phyloP scores from a whole-genome alignment of 2,329 filamentous ascomycete genomes.

The Fusarium sp. region DNA sequence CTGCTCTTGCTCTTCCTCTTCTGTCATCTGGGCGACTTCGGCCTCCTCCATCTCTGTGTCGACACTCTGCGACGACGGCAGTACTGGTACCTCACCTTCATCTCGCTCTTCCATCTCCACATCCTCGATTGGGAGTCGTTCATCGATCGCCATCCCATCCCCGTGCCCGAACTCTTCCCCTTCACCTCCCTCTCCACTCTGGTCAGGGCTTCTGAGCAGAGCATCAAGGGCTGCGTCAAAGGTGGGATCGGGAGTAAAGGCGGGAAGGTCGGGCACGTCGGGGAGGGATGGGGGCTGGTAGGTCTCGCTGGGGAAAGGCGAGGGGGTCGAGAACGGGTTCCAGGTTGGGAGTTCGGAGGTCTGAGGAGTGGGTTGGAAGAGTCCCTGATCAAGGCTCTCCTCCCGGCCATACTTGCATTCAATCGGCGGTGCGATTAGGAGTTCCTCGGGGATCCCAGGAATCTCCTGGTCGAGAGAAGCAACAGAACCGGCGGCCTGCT shows the following conservation, averaged over 20 bases:
- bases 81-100: constrained; percentile 2
- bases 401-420: background rate
- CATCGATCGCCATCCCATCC: constrained; percentile 1
- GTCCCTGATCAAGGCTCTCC: background rate
- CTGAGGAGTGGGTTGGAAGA: background rate
- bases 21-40: background rate
- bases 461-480: background rate
- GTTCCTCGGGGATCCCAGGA: background rate
- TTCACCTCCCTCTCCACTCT: background rate
- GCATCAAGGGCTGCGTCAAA: background rate
- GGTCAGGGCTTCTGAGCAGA: background rate
- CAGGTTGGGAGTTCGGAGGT: background rate
- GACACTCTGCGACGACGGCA: background rate
- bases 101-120: background rate
- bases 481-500: background rate
- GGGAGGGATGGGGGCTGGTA: background rate
- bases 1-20: background rate
- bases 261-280: background rate
- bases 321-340: background rate
- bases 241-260: too few species aligned
- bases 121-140: background rate
- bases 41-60: background rate
- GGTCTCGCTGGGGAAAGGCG: too few species aligned
- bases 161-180: background rate
- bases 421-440: background rate